Conservation (phyloP, 345 rosid genomes). For the Zanthoxylum bungeanum region DNA sequence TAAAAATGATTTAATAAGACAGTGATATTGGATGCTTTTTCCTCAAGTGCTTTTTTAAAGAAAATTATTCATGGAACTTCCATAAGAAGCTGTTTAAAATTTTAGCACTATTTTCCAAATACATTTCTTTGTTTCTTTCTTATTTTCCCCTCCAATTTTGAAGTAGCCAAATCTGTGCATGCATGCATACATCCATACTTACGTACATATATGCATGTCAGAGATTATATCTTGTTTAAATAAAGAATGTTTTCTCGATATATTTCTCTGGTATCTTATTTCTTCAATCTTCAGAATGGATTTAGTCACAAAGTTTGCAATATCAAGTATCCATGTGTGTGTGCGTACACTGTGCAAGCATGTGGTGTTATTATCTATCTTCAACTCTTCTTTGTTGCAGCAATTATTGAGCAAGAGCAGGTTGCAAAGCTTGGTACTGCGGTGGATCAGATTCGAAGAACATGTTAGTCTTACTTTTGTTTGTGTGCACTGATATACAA, state of each 20-base stretch:
- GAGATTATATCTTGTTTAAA: neutral
- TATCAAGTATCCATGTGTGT: neutral
- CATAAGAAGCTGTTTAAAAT: neutral
- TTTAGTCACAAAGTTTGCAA: neutral
- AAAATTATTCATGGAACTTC: neutral
- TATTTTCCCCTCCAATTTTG: too few relatives aligned
- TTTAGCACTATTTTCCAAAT: neutral
- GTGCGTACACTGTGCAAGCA: neutral
- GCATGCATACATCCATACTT: neutral
- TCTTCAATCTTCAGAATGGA: neutral
- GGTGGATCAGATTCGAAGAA: slow-evolving; percentile 64
- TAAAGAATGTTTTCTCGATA: neutral
- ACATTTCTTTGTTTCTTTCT: neutral
- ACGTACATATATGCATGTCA: neutral
- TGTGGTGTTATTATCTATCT: neutral
- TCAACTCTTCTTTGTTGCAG: slow-evolving; percentile 34
- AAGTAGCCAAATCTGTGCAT: too few relatives aligned
- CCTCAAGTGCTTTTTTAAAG: neutral
- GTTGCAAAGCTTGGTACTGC: slow-evolving; percentile 57
- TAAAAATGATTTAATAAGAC: neutral
- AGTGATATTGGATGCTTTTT: neutral
- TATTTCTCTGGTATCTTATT: neutral
- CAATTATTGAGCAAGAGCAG: slow-evolving; percentile 56
- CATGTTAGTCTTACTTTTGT: slow-evolving; percentile 51
- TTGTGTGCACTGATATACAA: neutral